These are phyloP conservation scores for Fomitopsis betulina DNA, from an alignment of 1,284 basidiomycete genomes.

Conservation along the genomic window DNA sequence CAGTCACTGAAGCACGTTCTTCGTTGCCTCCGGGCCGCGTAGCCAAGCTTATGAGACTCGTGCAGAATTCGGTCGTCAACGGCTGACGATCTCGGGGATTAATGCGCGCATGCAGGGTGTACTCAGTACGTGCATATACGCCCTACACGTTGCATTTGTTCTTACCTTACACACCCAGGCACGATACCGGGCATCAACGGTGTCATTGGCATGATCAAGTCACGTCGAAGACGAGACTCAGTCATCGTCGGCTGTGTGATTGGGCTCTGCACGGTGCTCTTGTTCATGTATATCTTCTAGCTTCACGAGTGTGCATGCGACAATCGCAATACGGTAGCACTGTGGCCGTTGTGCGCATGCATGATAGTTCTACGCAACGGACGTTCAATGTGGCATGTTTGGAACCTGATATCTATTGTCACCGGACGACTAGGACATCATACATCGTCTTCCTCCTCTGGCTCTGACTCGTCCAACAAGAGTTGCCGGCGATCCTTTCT, in stretches of 20 bases:
- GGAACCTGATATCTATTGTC: not conserved
- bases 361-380: not conserved
- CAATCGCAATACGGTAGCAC: not conserved
- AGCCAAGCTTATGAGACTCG: slow-evolving; percentile 98
- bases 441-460: not conserved
- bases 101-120: slow-evolving; percentile 82
- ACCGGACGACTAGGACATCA: not conserved
- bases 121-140: slow-evolving; percentile 52
- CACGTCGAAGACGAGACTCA: slow-evolving; percentile 84
- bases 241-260: slow-evolving; percentile 87
- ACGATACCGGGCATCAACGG: slow-evolving; percentile 94
- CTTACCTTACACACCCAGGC: slow-evolving; percentile 36
- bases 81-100: slow-evolving; percentile 70
- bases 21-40: not conserved
- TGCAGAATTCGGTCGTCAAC: slow-evolving; percentile 89
- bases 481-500: not conserved
- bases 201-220: slow-evolving; percentile 88
- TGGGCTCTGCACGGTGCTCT: slow-evolving; percentile 76
- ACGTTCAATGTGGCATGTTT: not conserved
- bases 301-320: not conserved
- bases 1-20: not conserved
- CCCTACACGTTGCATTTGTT: not conserved
- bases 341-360: not conserved
- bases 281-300: slow-evolving; percentile 69
- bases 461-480: slow-evolving; percentile 1